Evolutionary conservation across 768 basidiomycete genomes (phyloP).

Genomic region (Tulasnella sp.): DNA sequence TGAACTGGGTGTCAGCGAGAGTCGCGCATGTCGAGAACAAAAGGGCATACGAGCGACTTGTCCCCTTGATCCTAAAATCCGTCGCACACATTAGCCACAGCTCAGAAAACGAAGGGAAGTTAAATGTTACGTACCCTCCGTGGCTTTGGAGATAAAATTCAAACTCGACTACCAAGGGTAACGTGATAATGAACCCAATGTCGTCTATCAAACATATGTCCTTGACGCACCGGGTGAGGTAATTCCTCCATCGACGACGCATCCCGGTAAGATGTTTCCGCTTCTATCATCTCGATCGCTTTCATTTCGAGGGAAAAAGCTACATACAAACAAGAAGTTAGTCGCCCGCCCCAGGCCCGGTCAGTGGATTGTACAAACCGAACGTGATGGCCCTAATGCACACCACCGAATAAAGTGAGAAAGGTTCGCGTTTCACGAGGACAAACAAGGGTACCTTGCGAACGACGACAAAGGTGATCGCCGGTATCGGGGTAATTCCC

Average conservation of each 20-base stretch:
- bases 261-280: constrained; percentile 65
- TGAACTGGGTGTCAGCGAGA: not conserved
- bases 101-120: not conserved
- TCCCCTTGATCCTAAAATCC: not conserved
- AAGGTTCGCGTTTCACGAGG: not conserved
- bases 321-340: not conserved
- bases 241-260: constrained; percentile 47
- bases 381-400: constrained; percentile 44
- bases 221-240: not conserved
- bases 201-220: constrained; percentile 33
- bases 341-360: too few species aligned
- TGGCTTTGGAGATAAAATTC: constrained; percentile 74
- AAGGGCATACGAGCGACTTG: constrained; percentile 2
- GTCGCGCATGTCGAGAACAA: not conserved
- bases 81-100: not conserved
- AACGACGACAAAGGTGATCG: constrained; percentile 67
- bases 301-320: constrained; percentile 41
- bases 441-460: constrained; percentile 37
- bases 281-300: constrained; percentile 43
- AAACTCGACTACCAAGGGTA: constrained; percentile 56
- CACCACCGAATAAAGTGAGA: not conserved
- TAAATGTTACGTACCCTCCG: constrained; percentile 32
- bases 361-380: constrained; percentile 27
- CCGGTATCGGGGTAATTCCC: constrained; percentile 35
- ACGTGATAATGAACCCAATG: too few species aligned